phyloP scores from a whole-genome alignment of 805 yeast genomes.

The Kuraishia ogatae region DNA sequence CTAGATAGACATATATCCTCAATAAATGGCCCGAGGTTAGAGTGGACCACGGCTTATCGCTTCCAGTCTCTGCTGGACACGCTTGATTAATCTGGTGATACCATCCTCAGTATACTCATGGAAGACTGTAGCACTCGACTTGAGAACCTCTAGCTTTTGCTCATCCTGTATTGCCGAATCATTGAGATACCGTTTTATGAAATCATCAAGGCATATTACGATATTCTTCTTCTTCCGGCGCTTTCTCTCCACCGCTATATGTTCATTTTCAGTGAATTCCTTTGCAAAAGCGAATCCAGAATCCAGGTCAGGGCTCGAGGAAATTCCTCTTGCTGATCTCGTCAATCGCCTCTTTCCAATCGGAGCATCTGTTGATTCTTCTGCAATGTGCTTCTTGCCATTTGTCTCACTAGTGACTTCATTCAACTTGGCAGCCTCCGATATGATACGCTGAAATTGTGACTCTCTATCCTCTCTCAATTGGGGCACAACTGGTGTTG shows the following conservation, averaged over 20 bases:
- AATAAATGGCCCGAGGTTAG: too few relatives aligned
- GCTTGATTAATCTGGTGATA: not conserved
- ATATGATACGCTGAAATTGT: conserved; percentile 14
- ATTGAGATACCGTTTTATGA: not conserved
- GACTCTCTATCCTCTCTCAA: conserved; percentile 13
- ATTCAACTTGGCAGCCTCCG: conserved; percentile 11
- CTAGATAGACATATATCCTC: not conserved
- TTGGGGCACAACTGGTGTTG: conserved; percentile 6
- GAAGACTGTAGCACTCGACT: not conserved
- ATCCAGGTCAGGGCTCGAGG: not conserved
- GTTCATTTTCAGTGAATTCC: not conserved
- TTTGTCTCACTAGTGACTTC: not conserved
- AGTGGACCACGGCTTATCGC: not conserved
- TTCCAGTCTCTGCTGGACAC: not conserved
- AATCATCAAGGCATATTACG: not conserved
- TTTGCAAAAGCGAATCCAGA: not conserved
- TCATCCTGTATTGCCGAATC: not conserved
- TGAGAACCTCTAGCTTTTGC: not conserved
- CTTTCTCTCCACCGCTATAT: not conserved
- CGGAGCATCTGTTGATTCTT: not conserved
- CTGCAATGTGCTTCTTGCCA: not conserved
- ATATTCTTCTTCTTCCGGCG: not conserved
- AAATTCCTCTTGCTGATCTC: not conserved
- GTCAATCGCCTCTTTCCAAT: not conserved
- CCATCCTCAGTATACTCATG: not conserved